Evolutionary conservation across 2,329 filamentous ascomycete species (phyloP), one percentile per base, ranked within the genome.

Genomic region (Exophiala phaeomuriformis): DNA sequence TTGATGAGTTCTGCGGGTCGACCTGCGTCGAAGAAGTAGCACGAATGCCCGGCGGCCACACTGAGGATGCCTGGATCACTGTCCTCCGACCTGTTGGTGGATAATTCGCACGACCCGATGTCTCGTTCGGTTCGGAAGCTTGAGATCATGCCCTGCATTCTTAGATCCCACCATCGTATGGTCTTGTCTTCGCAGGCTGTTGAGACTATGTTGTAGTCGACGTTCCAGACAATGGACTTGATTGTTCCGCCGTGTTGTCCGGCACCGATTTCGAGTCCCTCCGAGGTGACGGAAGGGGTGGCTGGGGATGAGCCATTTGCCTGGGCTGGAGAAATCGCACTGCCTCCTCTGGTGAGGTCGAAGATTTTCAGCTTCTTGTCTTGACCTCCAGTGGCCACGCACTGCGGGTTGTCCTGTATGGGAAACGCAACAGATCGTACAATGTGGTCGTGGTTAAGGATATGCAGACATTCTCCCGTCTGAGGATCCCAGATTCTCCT

Each of bases 401-500:
- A 75, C 57, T 78, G 84, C n/a, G 87, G 86, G 27, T 83, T 84
- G 50, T 84, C 81, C 63, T 91, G 86, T 41, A 86, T 83, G 1
- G 88, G 86, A 64, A 96, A 97, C 7, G 93, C 90, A 58, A 97
- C 82, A 37, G 91, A 88, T 59, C 93, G 88, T 57, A 97, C 93
- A 61, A 98, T 96, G 70, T 98, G 93, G 60, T 90, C 83, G 70
- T 98, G 93, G 66, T 91, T 84, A 35, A 98, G 80, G 2, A 88
- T 90, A 65, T 86, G 86, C 40, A 95, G 78, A 46, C 88, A 83
- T 73, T 96, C 90, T 64, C 94, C 94, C 0, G 88, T 93, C 66
- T 94, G 88, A 0, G 93, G 95, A 65, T 98, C 90, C 93, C 94
- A 98, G 49, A 98, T 85, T 71, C 94, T 96, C 46, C 89, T 94